phyloP scores from a whole-genome alignment of 2,329 filamentous ascomycete genomes.

The Diaporthe citri region DNA sequence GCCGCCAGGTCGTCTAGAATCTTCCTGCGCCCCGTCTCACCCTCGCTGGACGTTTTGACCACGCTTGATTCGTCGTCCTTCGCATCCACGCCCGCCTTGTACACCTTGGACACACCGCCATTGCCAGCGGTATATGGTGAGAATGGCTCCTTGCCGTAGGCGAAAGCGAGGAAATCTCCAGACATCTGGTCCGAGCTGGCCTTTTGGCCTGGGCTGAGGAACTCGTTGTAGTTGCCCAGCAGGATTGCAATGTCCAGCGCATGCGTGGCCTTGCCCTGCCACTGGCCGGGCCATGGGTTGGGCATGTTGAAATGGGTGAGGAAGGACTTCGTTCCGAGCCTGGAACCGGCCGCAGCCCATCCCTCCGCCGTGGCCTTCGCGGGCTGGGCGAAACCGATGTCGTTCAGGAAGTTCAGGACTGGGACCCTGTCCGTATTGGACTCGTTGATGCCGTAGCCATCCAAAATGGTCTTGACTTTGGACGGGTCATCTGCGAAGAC shows the following conservation, averaged over 20 bases:
- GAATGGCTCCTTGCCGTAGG: conserved; percentile 49
- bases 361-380: conserved; percentile 27
- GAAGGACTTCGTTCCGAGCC: conserved; percentile 29
- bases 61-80: conserved; percentile 28
- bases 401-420: conserved; percentile 35
- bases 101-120: conserved; percentile 30
- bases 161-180: conserved; percentile 53
- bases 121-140: conserved; percentile 1
- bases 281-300: conserved; percentile 60
- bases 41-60: conserved; percentile 4
- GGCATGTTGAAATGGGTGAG: conserved; percentile 58
- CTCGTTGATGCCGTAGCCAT: conserved; percentile 30
- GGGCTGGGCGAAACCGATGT: conserved; percentile 33
- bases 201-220: conserved; percentile 50
- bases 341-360: conserved; percentile 18
- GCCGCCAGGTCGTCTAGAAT: conserved; percentile 32
- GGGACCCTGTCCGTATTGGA: conserved; percentile 28
- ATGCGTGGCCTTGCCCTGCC: conserved; percentile 56
- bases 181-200: conserved; percentile 51
- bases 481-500: conserved; percentile 27
- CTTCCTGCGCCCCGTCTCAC: conserved; percentile 23
- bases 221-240: conserved; percentile 59
- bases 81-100: conserved; percentile 32
- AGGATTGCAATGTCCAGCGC: conserved; percentile 59
- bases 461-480: conserved; percentile 9